These are phyloP conservation scores for Trypanosoma conorhini DNA, from an alignment of 208 protist species.

Conservation along the genomic window DNA sequence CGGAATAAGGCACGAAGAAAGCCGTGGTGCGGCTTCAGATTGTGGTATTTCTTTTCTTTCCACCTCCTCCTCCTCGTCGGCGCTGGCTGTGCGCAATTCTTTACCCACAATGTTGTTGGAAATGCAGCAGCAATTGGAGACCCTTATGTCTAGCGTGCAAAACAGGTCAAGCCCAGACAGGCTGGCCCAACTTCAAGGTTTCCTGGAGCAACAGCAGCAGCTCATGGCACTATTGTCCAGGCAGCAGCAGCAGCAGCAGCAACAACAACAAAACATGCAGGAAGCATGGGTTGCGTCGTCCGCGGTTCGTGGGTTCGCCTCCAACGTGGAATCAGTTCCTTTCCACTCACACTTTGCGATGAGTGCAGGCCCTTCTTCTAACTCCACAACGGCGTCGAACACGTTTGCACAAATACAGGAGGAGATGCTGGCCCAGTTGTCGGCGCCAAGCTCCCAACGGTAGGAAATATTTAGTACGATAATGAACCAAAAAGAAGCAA, in stretches of 20 bases:
- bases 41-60: not conserved
- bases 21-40: not conserved
- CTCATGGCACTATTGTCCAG: slow-evolving; percentile 4
- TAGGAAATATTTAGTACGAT: not conserved
- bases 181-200: slow-evolving; percentile 25
- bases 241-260: slow-evolving; percentile 17
- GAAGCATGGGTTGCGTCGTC: slow-evolving; percentile 1
- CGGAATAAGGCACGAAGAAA: not conserved
- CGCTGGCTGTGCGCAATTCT: not conserved
- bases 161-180: not conserved
- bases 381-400: not conserved
- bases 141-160: slow-evolving; percentile 11
- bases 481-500: slow-evolving; percentile 7
- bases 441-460: not conserved
- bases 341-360: slow-evolving; percentile 22
- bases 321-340: not conserved
- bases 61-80: not conserved
- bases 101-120: slow-evolving; percentile 11
- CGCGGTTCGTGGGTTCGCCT: not conserved
- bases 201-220: slow-evolving; percentile 14
- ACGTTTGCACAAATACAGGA: slow-evolving; percentile 31
- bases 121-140: slow-evolving; percentile 30
- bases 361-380: not conserved
- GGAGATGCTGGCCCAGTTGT: slow-evolving; percentile 27
- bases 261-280: slow-evolving; percentile 25